Conservation (phyloP, 164 flowering plant species). For the Stephania japonica region DNA sequence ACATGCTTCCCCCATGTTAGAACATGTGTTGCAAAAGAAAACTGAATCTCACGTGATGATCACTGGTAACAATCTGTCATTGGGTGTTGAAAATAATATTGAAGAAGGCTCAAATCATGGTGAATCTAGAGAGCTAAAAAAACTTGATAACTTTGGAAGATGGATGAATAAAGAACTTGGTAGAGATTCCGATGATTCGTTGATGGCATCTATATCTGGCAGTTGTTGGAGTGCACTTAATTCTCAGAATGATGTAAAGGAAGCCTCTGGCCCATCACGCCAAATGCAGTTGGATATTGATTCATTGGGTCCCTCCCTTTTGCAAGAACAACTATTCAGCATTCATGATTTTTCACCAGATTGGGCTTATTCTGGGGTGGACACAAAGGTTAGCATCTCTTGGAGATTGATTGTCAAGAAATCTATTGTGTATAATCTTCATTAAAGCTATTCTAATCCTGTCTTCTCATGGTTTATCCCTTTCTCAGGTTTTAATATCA, state of each 20-base stretch:
- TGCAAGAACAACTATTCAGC: constrained; percentile 66
- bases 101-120: constrained; percentile 13
- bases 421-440: neutral
- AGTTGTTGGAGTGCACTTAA: constrained; percentile 51
- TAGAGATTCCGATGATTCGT: constrained; percentile 53
- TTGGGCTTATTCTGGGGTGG: constrained; percentile 54
- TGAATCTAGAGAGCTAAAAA: constrained; percentile 35
- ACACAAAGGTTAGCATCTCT: constrained; percentile 48
- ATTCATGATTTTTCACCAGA: constrained; percentile 66
- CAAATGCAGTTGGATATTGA: constrained; percentile 53
- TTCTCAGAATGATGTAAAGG: constrained; percentile 41
- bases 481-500: constrained; percentile 49
- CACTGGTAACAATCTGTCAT: constrained; percentile 12
- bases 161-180: constrained; percentile 74
- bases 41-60: constrained; percentile 12
- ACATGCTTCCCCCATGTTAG: constrained; percentile 15
- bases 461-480: constrained; percentile 8
- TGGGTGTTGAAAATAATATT: constrained; percentile 18
- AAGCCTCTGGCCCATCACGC: constrained; percentile 48
- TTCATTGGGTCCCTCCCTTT: constrained; percentile 59
- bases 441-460: neutral
- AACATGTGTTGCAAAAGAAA: constrained; percentile 15
- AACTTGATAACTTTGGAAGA: constrained; percentile 66
- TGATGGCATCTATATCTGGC: constrained; percentile 58
- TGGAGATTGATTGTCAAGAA: neutral